Percentiles rank a stretch among this genome's conserved stretches.
Conservation (phyloP, 2,329 filamentous ascomycete genomes). For the Myriangium duriaei region DNA sequence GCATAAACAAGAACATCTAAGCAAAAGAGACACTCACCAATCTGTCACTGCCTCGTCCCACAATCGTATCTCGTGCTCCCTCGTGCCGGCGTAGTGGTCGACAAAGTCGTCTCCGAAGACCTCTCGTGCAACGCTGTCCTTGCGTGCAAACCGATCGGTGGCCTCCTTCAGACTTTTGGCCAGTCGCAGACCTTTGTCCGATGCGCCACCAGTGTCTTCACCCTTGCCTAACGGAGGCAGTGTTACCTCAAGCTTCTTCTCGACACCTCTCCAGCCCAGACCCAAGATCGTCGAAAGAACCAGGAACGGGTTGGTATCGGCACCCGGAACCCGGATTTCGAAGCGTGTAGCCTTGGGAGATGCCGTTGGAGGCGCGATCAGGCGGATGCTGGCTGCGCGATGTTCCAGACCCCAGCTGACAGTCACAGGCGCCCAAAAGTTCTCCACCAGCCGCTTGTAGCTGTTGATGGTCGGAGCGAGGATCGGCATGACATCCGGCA, state of each 20-base stretch:
- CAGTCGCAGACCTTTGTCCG: conserved; percentile 62
- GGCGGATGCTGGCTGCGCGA: conserved; percentile 75
- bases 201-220: conserved; percentile 60
- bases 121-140: conserved; percentile 78
- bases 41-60: conserved; percentile 97
- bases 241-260: conserved; percentile 77
- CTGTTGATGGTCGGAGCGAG: conserved; percentile 92
- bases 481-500: conserved; percentile 92
- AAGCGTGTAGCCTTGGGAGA: conserved; percentile 80
- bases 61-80: conserved; percentile 77
- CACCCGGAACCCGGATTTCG: conserved; percentile 86
- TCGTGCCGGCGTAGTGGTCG: conserved; percentile 83
- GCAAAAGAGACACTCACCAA: conserved; percentile 52
- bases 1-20: neutral
- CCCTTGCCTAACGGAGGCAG: conserved; percentile 75
- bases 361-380: conserved; percentile 79
- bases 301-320: conserved; percentile 79
- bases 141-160: conserved; percentile 60
- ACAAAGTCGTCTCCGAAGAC: conserved; percentile 93
- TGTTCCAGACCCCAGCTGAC: conserved; percentile 97
- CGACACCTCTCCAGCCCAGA: conserved; percentile 79
- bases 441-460: conserved; percentile 95
- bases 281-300: conserved; percentile 79
- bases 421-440: conserved; percentile 97
- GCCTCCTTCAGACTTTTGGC: conserved; percentile 81